phyloP scores from a whole-genome alignment of 805 yeast genomes.

The Metschnikowia gelsemii region DNA sequence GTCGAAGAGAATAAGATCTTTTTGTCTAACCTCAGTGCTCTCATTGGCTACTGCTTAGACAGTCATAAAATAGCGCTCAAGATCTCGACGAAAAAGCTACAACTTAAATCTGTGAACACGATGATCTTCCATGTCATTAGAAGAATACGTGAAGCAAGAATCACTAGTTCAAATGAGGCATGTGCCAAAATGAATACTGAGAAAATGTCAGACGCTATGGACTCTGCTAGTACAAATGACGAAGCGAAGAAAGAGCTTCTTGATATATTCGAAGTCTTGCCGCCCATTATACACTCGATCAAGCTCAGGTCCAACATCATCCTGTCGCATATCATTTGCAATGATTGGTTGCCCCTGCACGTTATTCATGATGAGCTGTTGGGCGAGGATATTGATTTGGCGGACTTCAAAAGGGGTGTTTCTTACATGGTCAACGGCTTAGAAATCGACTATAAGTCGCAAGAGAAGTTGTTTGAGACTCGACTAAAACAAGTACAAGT shows the following conservation, averaged over 20 bases:
- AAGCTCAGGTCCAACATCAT: slow-evolving; percentile 28
- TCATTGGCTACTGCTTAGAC: slow-evolving; percentile 28
- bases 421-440: slow-evolving; percentile 27
- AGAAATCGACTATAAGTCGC: slow-evolving; percentile 24
- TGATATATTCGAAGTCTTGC: slow-evolving; percentile 35
- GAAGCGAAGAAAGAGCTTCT: slow-evolving; percentile 9
- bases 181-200: slow-evolving; percentile 21
- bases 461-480: slow-evolving; percentile 23
- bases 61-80: slow-evolving; percentile 25
- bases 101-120: slow-evolving; percentile 36
- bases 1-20: slow-evolving; percentile 33
- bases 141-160: slow-evolving; percentile 31
- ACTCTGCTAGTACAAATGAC: background rate
- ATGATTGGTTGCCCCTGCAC: slow-evolving; percentile 41
- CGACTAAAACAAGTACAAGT: slow-evolving; percentile 28
- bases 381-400: slow-evolving; percentile 32
- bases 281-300: slow-evolving; percentile 27
- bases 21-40: slow-evolving; percentile 28
- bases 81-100: slow-evolving; percentile 27
- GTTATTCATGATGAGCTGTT: slow-evolving; percentile 24
- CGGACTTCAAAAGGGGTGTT: slow-evolving; percentile 40
- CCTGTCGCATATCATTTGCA: slow-evolving; percentile 38
- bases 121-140: slow-evolving; percentile 38
- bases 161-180: slow-evolving; percentile 26
- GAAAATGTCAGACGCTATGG: background rate